Evolutionary conservation across 2,329 filamentous ascomycete species (phyloP).

Genomic region (Aspergillus bombycis): DNA sequence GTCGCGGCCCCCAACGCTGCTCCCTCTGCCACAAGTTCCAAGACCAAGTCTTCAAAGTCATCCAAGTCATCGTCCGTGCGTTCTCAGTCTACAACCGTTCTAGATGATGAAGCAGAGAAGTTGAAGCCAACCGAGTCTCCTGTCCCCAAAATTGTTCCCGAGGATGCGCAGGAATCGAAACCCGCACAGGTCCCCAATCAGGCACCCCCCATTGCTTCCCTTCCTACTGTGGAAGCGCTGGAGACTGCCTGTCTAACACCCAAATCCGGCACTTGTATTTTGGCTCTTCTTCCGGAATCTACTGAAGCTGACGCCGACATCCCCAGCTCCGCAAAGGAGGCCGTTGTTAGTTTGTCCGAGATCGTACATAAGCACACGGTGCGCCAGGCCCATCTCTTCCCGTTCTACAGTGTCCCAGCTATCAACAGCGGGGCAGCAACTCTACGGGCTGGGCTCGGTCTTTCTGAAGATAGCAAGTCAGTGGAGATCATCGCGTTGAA

Average conservation of each 20-base stretch:
- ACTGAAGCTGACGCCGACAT: constrained; percentile 55
- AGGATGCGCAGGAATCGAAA: constrained; percentile 37
- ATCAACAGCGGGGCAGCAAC: constrained; percentile 60
- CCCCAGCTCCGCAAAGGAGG: constrained; percentile 50
- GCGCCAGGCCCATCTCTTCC: constrained; percentile 72
- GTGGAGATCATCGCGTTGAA: constrained; percentile 82
- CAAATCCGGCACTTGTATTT: constrained; percentile 80
- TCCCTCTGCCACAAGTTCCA: constrained; percentile 55
- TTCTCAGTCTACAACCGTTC: constrained; percentile 51
- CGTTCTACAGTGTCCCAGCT: constrained; percentile 74
- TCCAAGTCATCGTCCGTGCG: constrained; percentile 46
- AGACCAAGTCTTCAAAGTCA: constrained; percentile 40
- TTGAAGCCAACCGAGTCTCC: constrained; percentile 57
- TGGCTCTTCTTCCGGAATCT: constrained; percentile 68
- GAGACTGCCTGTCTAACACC: constrained; percentile 71
- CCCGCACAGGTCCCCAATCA: constrained; percentile 56
- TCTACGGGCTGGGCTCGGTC: constrained; percentile 64
- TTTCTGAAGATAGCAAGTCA: constrained; percentile 53
- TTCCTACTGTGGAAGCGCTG: constrained; percentile 67
- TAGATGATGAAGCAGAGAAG: constrained; percentile 30
- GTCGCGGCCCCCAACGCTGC: constrained; percentile 78
- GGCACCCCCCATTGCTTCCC: constrained; percentile 66
- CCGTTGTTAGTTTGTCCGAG: constrained; percentile 67
- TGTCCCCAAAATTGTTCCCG: constrained; percentile 50
- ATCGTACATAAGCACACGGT: constrained; percentile 75